Percentiles rank a stretch among this genome's conserved stretches.
phyloP scores from a whole-genome alignment of 768 basidiomycete genomes.

The Albatrellus ellisii region DNA sequence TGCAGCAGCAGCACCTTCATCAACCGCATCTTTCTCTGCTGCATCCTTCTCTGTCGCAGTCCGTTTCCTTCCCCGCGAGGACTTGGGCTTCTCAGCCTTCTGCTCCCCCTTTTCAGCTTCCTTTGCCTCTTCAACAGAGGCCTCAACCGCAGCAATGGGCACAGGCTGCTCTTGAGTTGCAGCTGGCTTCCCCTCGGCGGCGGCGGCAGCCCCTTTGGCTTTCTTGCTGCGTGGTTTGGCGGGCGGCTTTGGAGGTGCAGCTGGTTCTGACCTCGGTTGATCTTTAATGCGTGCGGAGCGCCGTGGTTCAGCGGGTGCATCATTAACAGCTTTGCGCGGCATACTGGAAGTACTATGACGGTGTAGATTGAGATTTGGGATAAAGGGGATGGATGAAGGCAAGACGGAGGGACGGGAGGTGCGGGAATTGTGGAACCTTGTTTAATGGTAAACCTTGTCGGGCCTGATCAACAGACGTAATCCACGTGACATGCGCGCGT shows the following conservation, averaged over 20 bases:
- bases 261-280: conserved; percentile 46
- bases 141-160: too few relatives aligned
- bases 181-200: conserved; percentile 24
- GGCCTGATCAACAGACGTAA: conserved; percentile 5
- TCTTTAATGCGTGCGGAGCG: conserved; percentile 70
- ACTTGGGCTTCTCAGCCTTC: conserved; percentile 26
- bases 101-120: too few relatives aligned
- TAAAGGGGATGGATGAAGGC: conserved; percentile 12
- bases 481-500: conserved; percentile 5
- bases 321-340: conserved; percentile 57
- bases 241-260: conserved; percentile 40
- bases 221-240: conserved; percentile 47
- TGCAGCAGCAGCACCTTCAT: conserved; percentile 11
- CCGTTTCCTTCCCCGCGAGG: conserved; percentile 41
- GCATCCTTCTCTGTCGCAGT: conserved; percentile 26
- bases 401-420: too few relatives aligned
- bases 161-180: too few relatives aligned
- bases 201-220: conserved; percentile 21
- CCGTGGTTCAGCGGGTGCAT: conserved; percentile 39
- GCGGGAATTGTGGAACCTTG: conserved; percentile 10
- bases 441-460: conserved; percentile 14
- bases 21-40: conserved; percentile 16
- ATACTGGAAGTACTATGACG: conserved; percentile 28
- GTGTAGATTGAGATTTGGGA: conserved; percentile 8
- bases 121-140: too few relatives aligned